phyloP scores from a whole-genome alignment of 148 eudicot genomes.

The Camellia sinensis region DNA sequence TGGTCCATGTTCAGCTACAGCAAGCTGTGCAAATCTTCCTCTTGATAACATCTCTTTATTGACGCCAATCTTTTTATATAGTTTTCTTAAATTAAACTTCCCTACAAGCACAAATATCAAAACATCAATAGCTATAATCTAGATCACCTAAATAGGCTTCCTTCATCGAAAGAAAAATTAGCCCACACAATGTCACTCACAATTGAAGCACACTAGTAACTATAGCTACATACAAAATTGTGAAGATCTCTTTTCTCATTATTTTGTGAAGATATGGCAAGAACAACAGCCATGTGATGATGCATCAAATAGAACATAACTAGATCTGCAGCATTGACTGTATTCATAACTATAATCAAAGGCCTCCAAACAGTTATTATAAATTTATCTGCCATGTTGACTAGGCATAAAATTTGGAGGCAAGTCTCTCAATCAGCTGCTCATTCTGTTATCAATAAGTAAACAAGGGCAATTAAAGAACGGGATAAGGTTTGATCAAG shows the following conservation, averaged over 20 bases:
- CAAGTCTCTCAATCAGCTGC: neutral
- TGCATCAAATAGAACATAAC: neutral
- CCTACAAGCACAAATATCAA: conserved; percentile 35
- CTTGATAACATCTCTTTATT: conserved; percentile 89
- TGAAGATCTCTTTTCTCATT: neutral
- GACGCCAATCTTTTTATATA: conserved; percentile 84
- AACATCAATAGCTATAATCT: neutral
- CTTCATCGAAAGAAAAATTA: neutral
- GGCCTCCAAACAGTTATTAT: neutral
- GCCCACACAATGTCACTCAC: neutral
- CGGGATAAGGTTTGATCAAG: neutral
- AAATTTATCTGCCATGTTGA: neutral
- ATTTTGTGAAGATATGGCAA: neutral
- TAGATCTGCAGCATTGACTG: neutral
- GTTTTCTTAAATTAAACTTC: conserved; percentile 69
- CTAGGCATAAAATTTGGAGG: neutral
- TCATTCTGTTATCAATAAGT: neutral
- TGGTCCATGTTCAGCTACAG: conserved; percentile 86
- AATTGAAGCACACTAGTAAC: neutral
- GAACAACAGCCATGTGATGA: too few relatives aligned
- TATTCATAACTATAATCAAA: neutral
- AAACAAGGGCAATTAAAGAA: neutral
- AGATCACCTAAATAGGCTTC: neutral
- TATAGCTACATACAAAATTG: neutral
- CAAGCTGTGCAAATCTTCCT: conserved; percentile 83